Base-by-base conservation (phyloP, 1,284 basidiomycete species). In the Ganoderma sinense region DNA sequence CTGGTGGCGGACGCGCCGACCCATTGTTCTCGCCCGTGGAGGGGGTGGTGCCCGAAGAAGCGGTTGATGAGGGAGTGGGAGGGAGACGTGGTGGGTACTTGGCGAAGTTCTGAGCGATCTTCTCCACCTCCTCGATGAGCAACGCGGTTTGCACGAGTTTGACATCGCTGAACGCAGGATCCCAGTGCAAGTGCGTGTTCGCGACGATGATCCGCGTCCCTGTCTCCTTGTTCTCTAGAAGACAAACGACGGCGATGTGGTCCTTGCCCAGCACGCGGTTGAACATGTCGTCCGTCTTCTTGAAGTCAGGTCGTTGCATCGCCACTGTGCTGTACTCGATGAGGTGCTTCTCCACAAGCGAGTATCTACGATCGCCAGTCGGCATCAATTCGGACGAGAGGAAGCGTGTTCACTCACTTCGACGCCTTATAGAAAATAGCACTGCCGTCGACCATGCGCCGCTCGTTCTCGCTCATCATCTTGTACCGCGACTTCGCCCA, bases 271-370 rank as follows among this genome's bases (percentile, higher is more conserved):
- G 91, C 69, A 99, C 96, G 65, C 98, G 95, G 80, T 99, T 99
- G 88, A 99, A 99, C 96, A 99, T 97, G 83, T 99, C 97, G 78
- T 99, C 97, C 5, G 97, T 98, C 86, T 97, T 97, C 84, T 97
- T 97, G 84, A 99, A 97, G 80, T 99, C 97, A 56, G 93, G 89
- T 64, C 96, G 92, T 78, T 96, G 94, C 87, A 99, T 94, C 8
- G 97, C 97, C 70, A 97, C 88, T 68, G 95, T 90, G 81, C 94
- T 96, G 84, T 97, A 99, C 81, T 99, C 98, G 80, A 99, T 89
- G 55, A 97, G 88, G 73, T 97, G 94, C 77, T 95, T 95, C 84
- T 99, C 97, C 68, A 99, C 93, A 58, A 99, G 90, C 71, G 92
- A 88, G 82, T 94, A 99, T 80, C 96, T 97, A 75, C 4, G n/a